phyloP scores from a whole-genome alignment of 257 asterid genomes.

The Primulina tabacum region DNA sequence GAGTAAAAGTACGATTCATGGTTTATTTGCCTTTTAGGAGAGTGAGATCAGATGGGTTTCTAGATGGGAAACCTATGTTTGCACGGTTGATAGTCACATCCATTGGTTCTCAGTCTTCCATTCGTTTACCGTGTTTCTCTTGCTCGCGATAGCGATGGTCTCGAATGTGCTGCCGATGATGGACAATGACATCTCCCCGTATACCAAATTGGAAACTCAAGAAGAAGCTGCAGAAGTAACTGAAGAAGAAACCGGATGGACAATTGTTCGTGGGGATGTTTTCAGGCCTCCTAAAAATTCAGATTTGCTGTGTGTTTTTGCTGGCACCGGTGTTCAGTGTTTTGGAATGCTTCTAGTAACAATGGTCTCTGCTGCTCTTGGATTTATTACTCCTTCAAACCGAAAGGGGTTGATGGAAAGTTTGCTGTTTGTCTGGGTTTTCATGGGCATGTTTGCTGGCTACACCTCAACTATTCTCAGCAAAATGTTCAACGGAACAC shows the following conservation, averaged over 20 bases:
- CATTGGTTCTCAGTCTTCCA: constrained; percentile 70
- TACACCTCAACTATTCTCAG: constrained; percentile 72
- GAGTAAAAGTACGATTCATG: background rate
- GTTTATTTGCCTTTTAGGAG: constrained; percentile 41
- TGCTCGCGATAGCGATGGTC: too few species aligned
- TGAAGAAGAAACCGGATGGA: constrained; percentile 90
- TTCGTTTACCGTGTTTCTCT: too few species aligned
- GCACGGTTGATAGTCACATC: constrained; percentile 80
- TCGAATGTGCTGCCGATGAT: too few species aligned
- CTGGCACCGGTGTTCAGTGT: constrained; percentile 82
- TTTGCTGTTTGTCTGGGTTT: constrained; percentile 85
- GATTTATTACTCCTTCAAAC: constrained; percentile 85
- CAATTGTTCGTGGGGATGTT: constrained; percentile 83
- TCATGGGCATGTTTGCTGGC: constrained; percentile 89
- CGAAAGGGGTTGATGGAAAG: constrained; percentile 88
- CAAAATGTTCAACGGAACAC: constrained; percentile 82
- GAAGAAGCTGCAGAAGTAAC: constrained; percentile 53
- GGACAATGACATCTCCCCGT: too few species aligned
- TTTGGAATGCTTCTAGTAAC: constrained; percentile 76
- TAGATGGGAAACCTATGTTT: constrained; percentile 81
- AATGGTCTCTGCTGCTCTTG: constrained; percentile 74
- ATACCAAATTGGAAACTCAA: constrained; percentile 47
- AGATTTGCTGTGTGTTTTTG: constrained; percentile 69
- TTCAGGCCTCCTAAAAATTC: constrained; percentile 83
- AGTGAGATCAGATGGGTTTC: constrained; percentile 92